Conservation (phyloP, 345 rosid species). For the Theobroma cacao region DNA sequence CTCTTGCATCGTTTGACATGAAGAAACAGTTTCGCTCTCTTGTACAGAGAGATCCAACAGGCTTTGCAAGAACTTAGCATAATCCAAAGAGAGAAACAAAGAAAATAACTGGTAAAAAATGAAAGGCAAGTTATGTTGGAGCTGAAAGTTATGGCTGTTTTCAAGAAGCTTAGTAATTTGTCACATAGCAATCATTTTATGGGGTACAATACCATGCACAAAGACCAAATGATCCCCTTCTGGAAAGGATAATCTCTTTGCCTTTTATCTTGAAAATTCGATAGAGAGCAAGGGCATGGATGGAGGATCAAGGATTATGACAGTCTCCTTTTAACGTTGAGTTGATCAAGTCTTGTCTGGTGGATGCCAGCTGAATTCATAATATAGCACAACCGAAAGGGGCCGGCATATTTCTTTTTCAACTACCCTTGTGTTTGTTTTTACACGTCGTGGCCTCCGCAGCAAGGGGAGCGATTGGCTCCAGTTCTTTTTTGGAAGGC, state of each 20-base stretch:
- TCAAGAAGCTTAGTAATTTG: background rate
- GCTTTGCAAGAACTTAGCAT: slow-evolving; percentile 23
- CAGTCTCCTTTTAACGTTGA: background rate
- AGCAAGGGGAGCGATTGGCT: background rate
- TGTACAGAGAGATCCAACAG: slow-evolving; percentile 20
- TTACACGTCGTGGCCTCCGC: slow-evolving; percentile 1
- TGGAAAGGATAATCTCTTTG: background rate
- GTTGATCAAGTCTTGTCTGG: slow-evolving; percentile 15
- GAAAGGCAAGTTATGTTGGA: background rate
- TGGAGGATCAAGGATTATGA: background rate
- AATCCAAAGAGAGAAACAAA: background rate
- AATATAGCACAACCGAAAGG: background rate
- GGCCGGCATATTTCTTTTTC: slow-evolving; percentile 20
- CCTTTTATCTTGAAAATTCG: background rate
- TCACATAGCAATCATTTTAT: slow-evolving; percentile 18
- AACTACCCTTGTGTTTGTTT: background rate
- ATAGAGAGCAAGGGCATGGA: background rate
- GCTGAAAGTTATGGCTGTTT: slow-evolving; percentile 4
- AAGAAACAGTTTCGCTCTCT: slow-evolving; percentile 4
- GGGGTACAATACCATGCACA: background rate
- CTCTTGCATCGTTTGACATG: background rate
- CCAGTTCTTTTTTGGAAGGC: background rate
- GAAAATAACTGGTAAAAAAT: background rate
- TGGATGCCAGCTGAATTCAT: slow-evolving; percentile 25
- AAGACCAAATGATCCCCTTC: background rate